phyloP scores from a whole-genome alignment of 306 rosid genomes.

The Glycine tomentella region DNA sequence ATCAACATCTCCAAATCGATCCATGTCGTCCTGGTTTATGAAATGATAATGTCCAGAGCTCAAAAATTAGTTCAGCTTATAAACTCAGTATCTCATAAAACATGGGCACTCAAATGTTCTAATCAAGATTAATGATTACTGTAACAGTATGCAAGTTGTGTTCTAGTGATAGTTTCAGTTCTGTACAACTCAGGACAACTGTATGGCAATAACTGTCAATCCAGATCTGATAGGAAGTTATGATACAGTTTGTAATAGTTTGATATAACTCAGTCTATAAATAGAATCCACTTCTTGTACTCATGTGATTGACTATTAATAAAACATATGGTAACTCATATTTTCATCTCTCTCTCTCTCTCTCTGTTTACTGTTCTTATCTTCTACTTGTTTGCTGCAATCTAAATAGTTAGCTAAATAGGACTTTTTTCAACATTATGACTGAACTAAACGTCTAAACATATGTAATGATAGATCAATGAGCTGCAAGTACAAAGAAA shows the following conservation, averaged over 20 bases:
- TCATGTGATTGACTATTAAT: background rate
- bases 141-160: background rate
- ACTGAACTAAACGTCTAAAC: background rate
- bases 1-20: conserved; percentile 83
- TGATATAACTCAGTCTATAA: background rate
- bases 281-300: background rate
- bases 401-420: background rate
- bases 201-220: background rate
- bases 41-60: conserved; percentile 20
- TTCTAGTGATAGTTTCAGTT: background rate
- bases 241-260: background rate
- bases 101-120: background rate
- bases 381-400: background rate
- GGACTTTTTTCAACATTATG: background rate
- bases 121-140: conserved; percentile 22
- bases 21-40: conserved; percentile 75
- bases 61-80: conserved; percentile 19
- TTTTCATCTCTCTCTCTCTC: background rate
- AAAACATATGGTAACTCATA: background rate
- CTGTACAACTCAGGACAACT: background rate
- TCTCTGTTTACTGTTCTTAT: background rate
- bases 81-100: conserved; percentile 30
- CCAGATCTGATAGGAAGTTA: background rate
- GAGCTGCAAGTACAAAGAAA: conserved; percentile 18
- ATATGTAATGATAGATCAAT: conserved; percentile 10